Evolutionary conservation across 108 stramenopile species (phyloP).

Genomic region (Pseudonitzschia multistriata): DNA sequence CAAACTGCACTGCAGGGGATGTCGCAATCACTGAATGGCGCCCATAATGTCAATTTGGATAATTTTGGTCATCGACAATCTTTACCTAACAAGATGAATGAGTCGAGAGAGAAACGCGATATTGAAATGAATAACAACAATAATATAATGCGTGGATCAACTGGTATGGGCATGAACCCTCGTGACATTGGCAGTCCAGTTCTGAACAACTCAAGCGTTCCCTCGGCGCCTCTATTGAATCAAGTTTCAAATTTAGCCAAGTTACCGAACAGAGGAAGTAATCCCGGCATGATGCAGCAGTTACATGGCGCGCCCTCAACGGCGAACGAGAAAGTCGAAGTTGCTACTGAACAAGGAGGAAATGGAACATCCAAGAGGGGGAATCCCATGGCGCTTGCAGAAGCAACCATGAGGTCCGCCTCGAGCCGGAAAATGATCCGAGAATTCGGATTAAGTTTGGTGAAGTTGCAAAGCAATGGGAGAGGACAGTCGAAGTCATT

Average conservation of each 20-base stretch:
- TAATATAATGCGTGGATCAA: background rate
- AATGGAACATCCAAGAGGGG: background rate
- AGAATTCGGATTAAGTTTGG: constrained; percentile 18
- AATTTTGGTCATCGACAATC: background rate
- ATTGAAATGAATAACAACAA: constrained; percentile 1
- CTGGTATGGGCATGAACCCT: constrained; percentile 1
- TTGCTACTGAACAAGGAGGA: background rate
- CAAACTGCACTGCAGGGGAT: constrained; percentile 8
- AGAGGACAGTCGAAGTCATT: background rate
- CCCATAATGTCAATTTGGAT: background rate
- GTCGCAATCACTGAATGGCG: constrained; percentile 6
- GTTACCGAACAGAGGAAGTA: constrained; percentile 3
- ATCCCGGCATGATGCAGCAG: background rate
- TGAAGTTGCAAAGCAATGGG: background rate
- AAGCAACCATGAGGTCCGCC: constrained; percentile 53
- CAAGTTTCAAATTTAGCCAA: constrained; percentile 11
- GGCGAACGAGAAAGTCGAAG: background rate
- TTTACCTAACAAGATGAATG: background rate
- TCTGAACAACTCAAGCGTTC: constrained; percentile 10
- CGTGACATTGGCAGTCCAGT: constrained; percentile 6
- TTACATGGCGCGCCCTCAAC: background rate
- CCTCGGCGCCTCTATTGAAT: background rate
- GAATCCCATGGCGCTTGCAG: constrained; percentile 39
- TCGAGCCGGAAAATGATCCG: constrained; percentile 52
- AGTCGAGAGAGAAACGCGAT: background rate